A percentile compares a stretch with the other conserved stretches of the same genome.
phyloP scores from a whole-genome alignment of 371 early-diverging fungal species.

The Zopfochytrium polystomum region DNA sequence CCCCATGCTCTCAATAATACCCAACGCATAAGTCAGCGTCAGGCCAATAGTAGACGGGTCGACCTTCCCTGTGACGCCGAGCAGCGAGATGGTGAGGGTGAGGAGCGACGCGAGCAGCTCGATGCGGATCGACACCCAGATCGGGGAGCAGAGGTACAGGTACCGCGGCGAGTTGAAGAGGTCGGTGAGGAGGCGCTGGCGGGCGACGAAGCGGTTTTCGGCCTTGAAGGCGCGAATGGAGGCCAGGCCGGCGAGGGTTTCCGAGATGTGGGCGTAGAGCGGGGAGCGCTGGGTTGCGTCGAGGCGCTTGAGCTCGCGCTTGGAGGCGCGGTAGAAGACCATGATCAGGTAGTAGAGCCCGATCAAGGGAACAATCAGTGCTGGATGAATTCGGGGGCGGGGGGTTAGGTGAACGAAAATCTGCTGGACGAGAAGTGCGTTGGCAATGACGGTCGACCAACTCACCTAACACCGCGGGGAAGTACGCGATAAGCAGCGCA shows the following conservation, averaged over 20 bases:
- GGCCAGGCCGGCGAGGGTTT: slow-evolving; percentile 19
- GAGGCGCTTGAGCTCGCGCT: slow-evolving; percentile 35
- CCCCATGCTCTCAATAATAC: not conserved
- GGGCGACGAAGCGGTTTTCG: too few relatives aligned
- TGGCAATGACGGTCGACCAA: too few relatives aligned
- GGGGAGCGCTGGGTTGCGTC: slow-evolving; percentile 27
- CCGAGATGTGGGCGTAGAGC: slow-evolving; percentile 15
- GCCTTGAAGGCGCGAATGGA: slow-evolving; percentile 22
- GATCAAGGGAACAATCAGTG: slow-evolving; percentile 16
- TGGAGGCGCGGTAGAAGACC: slow-evolving; percentile 26
- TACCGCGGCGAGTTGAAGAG: not conserved
- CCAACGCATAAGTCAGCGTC: not conserved
- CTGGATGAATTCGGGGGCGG: not conserved
- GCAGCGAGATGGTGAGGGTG: not conserved
- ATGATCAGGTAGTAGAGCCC: slow-evolving; percentile 28
- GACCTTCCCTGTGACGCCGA: too few relatives aligned
- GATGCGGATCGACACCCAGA: not conserved
- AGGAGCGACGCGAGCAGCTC: not conserved
- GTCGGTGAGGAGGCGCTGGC: not conserved
- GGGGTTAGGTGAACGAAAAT: not conserved
- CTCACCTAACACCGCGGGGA: not conserved
- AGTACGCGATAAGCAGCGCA: not conserved
- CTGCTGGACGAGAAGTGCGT: too few relatives aligned
- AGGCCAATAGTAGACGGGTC: slow-evolving; percentile 2
- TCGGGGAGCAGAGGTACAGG: too few relatives aligned